Evolutionary conservation across 805 yeast genomes (phyloP).

Genomic region (Candida manassasensis): DNA sequence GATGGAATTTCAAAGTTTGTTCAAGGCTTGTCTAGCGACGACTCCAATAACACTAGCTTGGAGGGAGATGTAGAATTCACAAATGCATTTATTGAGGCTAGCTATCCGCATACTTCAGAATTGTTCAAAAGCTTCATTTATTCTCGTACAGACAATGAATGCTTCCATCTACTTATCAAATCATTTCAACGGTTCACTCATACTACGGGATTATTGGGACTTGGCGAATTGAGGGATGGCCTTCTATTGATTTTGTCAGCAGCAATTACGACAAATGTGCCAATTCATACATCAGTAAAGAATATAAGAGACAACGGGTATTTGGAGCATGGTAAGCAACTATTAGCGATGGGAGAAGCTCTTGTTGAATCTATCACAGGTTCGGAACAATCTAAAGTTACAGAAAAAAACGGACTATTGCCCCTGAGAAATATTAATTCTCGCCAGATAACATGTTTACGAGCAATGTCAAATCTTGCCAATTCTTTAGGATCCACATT

Average conservation of each 20-base stretch:
- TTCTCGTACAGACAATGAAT: conserved; percentile 64
- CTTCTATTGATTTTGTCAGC: conserved; percentile 24
- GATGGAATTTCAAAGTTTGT: conserved; percentile 66
- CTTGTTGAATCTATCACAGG: conserved; percentile 49
- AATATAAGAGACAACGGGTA: background rate
- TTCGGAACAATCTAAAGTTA: conserved; percentile 21
- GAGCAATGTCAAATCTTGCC: conserved; percentile 75
- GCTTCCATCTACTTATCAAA: conserved; percentile 63
- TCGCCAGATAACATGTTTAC: conserved; percentile 67
- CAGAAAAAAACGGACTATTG: conserved; percentile 4
- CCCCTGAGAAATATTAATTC: conserved; percentile 42
- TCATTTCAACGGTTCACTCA: conserved; percentile 79
- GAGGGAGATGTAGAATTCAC: conserved; percentile 35
- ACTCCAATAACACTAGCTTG: conserved; percentile 14
- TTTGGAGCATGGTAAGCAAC: conserved; percentile 27
- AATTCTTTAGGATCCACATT: conserved; percentile 77
- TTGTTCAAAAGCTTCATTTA: conserved; percentile 46
- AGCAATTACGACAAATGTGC: conserved; percentile 13
- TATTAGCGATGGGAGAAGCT: conserved; percentile 45
- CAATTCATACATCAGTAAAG: conserved; percentile 2
- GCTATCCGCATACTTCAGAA: conserved; percentile 21
- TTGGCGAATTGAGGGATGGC: conserved; percentile 54
- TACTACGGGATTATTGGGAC: conserved; percentile 70
- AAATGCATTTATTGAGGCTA: conserved; percentile 26
- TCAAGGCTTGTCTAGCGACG: conserved; percentile 33